A percentile compares a stretch with the other conserved stretches of the same genome.
These are phyloP conservation scores for Hansfordia pulvinata DNA, from an alignment of 2,329 filamentous ascomycete species.

Conservation along the genomic window DNA sequence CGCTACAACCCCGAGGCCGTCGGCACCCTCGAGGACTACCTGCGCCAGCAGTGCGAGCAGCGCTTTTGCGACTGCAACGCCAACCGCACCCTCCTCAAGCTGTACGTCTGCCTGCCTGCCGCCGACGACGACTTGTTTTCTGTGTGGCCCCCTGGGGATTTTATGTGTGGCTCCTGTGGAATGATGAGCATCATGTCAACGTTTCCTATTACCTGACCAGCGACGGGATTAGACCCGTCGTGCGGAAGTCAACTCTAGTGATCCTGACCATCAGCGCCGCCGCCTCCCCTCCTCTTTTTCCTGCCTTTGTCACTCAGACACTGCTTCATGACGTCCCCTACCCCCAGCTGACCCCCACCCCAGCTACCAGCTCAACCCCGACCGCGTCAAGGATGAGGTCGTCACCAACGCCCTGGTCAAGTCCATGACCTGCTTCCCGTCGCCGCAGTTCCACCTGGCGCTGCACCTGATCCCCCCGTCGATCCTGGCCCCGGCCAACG, in stretches of 20 bases:
- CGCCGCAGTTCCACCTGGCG: conserved; percentile 84
- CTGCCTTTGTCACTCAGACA: conserved; percentile 1
- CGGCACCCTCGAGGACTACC: conserved; percentile 83
- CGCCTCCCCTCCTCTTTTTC: conserved; percentile 3
- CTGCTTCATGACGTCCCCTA: background rate
- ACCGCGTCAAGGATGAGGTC: conserved; percentile 91
- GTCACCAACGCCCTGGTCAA: conserved; percentile 99
- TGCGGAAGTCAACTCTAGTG: conserved; percentile 51
- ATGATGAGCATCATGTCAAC: conserved; percentile 72
- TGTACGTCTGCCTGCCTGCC: conserved; percentile 51
- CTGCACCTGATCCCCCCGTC: conserved; percentile 87
- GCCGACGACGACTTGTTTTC: conserved; percentile 6
- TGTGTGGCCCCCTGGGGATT: conserved; percentile 7
- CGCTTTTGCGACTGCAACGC: conserved; percentile 93
- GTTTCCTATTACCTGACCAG: conserved; percentile 97
- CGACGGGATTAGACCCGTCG: conserved; percentile 41
- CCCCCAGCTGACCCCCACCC: conserved; percentile 1
- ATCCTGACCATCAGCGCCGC: conserved; percentile 64
- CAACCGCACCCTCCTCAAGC: conserved; percentile 88
- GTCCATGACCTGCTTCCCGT: conserved; percentile 92
- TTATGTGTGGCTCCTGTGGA: conserved; percentile 8
- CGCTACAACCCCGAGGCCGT: conserved; percentile 98
- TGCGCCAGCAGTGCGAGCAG: conserved; percentile 87
- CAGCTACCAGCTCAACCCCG: conserved; percentile 99
- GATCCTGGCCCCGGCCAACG: conserved; percentile 48